phyloP scores from a whole-genome alignment of 1,139 yeast genomes.

The Sporopachydermia cereana region DNA sequence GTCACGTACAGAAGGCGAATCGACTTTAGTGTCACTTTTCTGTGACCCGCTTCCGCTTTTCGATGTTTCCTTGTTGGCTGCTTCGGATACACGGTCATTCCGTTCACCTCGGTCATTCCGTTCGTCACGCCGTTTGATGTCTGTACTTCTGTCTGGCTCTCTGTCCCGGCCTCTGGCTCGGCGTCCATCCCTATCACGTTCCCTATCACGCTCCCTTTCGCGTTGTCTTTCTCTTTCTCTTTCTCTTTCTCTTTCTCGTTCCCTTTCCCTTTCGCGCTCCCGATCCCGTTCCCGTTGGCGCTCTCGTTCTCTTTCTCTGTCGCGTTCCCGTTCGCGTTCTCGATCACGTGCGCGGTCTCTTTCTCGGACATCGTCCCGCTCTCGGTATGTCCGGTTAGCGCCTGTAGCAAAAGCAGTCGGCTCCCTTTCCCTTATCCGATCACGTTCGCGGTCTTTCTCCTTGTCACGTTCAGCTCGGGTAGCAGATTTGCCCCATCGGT shows the following conservation, averaged over 20 bases:
- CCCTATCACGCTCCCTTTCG: constrained; percentile 9
- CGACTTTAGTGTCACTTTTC: constrained; percentile 8
- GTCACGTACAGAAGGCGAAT: too few species aligned
- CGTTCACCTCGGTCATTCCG: too few species aligned
- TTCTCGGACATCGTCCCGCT: constrained; percentile 10
- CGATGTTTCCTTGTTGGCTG: too few species aligned
- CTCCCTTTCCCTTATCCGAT: constrained; percentile 8
- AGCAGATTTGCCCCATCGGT: neutral
- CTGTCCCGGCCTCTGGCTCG: constrained; percentile 10
- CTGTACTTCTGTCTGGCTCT: constrained; percentile 6
- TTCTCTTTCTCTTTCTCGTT: constrained; percentile 9
- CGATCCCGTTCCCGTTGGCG: constrained; percentile 13
- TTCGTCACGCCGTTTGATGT: too few species aligned
- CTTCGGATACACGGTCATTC: too few species aligned
- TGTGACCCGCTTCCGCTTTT: too few species aligned
- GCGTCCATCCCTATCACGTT: constrained; percentile 9
- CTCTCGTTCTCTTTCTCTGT: constrained; percentile 7
- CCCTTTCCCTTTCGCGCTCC: constrained; percentile 10
- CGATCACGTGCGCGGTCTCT: constrained; percentile 8
- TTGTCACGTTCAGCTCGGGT: constrained; percentile 9
- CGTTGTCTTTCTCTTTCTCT: constrained; percentile 12
- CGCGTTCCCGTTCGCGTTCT: constrained; percentile 8
- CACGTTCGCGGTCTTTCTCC: constrained; percentile 11
- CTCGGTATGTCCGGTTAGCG: neutral
- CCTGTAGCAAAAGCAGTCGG: neutral